phyloP scores from a whole-genome alignment of 2,329 filamentous ascomycete species.

The Xylariaceae sp. region DNA sequence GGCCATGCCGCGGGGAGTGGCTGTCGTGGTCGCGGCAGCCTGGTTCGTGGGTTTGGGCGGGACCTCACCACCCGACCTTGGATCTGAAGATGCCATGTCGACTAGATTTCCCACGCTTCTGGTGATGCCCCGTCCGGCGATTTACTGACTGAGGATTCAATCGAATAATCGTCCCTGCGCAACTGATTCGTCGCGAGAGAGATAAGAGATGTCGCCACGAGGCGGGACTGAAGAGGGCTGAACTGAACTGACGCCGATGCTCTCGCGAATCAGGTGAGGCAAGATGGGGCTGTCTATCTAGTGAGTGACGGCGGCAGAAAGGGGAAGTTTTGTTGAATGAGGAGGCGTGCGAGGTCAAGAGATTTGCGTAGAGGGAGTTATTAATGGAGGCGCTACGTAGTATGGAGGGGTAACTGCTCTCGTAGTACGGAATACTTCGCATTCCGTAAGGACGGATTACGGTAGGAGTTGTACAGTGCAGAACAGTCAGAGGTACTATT shows the following conservation, averaged over 20 bases:
- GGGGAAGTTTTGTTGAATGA: background rate
- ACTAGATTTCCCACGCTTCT: slow-evolving; percentile 6
- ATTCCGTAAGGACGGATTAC: no score
- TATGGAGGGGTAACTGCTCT: background rate
- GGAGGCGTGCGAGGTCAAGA: background rate
- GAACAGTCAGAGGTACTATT: no score
- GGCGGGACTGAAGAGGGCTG: background rate
- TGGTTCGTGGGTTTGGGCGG: slow-evolving; percentile 24
- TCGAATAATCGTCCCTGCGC: background rate
- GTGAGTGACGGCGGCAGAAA: no score
- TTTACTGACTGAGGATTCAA: background rate
- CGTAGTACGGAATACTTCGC: no score
- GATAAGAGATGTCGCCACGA: background rate
- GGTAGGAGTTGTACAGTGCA: no score
- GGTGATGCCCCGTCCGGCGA: slow-evolving; percentile 1
- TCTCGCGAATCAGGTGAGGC: background rate
- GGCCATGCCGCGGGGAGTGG: slow-evolving; percentile 28
- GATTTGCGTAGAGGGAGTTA: background rate
- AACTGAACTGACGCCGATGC: background rate
- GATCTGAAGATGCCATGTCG: slow-evolving; percentile 30
- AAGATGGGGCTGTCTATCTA: background rate
- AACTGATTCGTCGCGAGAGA: background rate
- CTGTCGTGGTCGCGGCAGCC: slow-evolving; percentile 1
- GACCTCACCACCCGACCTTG: slow-evolving; percentile 19
- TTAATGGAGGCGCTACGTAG: background rate